Evolutionary conservation across 176 grass and related monocot species (phyloP).

Genomic region (Cymbopogon citratus): DNA sequence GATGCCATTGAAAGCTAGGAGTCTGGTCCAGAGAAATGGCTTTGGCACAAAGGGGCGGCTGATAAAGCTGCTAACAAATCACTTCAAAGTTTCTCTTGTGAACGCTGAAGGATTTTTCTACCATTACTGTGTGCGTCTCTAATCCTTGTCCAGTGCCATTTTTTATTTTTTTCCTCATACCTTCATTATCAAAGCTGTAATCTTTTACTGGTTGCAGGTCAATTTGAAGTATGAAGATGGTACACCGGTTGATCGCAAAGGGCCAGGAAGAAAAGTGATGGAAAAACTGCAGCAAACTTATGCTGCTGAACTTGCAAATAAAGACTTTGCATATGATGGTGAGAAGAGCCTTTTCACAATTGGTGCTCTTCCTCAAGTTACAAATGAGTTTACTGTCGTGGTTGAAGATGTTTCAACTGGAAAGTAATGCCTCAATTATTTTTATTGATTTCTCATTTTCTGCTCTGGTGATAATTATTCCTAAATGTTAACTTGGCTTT

Average conservation of each 20-base stretch:
- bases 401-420: neutral
- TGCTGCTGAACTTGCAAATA: neutral
- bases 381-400: neutral
- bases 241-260: neutral
- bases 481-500: neutral
- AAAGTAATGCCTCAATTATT: neutral
- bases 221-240: neutral
- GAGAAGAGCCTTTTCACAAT: neutral
- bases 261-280: neutral
- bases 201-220: neutral
- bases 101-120: conserved; percentile 46
- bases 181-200: neutral
- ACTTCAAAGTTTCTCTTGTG: conserved; percentile 57
- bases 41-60: conserved; percentile 42
- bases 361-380: no score
- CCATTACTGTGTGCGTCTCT: conserved; percentile 55
- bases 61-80: conserved; percentile 50
- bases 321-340: neutral
- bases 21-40: conserved; percentile 40
- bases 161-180: neutral
- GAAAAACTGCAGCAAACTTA: neutral
- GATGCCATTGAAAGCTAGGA: conserved; percentile 35
- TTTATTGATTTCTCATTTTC: neutral
- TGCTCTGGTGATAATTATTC: neutral
- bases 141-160: neutral